These are phyloP conservation scores for Tremellales sp. DNA, from an alignment of 1,284 basidiomycete species.

Conservation along the genomic window DNA sequence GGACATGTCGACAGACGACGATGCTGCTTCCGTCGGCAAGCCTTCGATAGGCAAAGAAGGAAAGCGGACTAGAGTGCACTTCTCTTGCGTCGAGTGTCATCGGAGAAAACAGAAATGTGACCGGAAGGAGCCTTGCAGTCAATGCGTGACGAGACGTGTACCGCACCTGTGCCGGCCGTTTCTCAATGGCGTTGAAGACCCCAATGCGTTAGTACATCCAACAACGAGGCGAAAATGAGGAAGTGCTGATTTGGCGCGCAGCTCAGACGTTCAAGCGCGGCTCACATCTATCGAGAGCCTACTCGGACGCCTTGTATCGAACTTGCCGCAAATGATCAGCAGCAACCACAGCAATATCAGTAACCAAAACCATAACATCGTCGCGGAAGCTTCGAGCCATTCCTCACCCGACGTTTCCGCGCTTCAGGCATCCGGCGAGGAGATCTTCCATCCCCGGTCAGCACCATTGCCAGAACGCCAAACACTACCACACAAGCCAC, in stretches of 20 bases:
- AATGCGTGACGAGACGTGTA: slow-evolving; percentile 48
- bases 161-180: slow-evolving; percentile 50
- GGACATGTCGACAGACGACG: slow-evolving; percentile 33
- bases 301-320: slow-evolving; percentile 38
- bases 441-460: slow-evolving; percentile 40
- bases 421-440: slow-evolving; percentile 34
- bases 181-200: slow-evolving; percentile 50
- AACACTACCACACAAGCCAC: slow-evolving; percentile 39
- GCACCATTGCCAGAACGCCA: slow-evolving; percentile 19
- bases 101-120: slow-evolving; percentile 48
- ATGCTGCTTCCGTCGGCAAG: slow-evolving; percentile 17
- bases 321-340: slow-evolving; percentile 10
- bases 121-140: slow-evolving; percentile 47
- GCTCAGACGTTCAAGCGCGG: slow-evolving; percentile 46
- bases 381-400: slow-evolving; percentile 8
- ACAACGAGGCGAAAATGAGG: background rate
- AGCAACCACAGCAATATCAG: slow-evolving; percentile 1
- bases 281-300: slow-evolving; percentile 47
- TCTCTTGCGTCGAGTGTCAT: slow-evolving; percentile 49
- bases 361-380: background rate
- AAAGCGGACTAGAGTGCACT: slow-evolving; percentile 48
- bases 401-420: slow-evolving; percentile 36
- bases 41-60: slow-evolving; percentile 10
- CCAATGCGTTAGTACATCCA: slow-evolving; percentile 38
- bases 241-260: slow-evolving; percentile 17